These are phyloP conservation scores for Lactarius indigo DNA, from an alignment of 768 basidiomycete genomes.

Conservation along the genomic window DNA sequence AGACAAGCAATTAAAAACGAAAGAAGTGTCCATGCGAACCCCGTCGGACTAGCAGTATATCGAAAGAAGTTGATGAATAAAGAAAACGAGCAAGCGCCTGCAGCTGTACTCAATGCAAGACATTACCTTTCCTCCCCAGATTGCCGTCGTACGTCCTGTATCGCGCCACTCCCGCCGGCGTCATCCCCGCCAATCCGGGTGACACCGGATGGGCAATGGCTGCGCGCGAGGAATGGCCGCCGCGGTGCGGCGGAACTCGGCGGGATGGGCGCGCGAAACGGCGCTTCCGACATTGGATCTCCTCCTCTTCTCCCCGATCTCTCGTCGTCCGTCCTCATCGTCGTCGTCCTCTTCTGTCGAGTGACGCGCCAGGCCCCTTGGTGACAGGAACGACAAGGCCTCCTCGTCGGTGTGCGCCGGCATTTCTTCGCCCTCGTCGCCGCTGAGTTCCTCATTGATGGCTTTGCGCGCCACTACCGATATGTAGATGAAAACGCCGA, in stretches of 20 bases:
- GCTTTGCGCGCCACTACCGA: constrained; percentile 71
- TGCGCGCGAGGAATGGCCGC: constrained; percentile 10
- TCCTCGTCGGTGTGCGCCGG: constrained; percentile 26
- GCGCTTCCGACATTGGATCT: constrained; percentile 22
- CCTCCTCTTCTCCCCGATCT: constrained; percentile 11
- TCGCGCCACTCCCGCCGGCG: constrained; percentile 6
- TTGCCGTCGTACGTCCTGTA: constrained; percentile 13
- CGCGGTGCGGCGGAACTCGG: constrained; percentile 20
- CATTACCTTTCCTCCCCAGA: constrained; percentile 11
- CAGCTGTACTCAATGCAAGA: constrained; percentile 6
- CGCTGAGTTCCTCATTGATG: constrained; percentile 52
- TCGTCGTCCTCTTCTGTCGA: constrained; percentile 18
- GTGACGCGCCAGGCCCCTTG: constrained; percentile 16
- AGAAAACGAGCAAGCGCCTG: constrained; percentile 2
- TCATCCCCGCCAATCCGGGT: constrained; percentile 16
- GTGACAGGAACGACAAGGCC: constrained; percentile 24
- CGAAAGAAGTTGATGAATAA: constrained; percentile 15
- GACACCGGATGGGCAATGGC: constrained; percentile 1
- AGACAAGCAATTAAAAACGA: constrained; percentile 1
- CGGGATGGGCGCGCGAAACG: constrained; percentile 12
- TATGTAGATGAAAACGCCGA: constrained; percentile 76
- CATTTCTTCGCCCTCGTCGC: constrained; percentile 43
- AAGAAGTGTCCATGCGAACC: constrained; percentile 7
- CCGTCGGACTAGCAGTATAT: constrained; percentile 11
- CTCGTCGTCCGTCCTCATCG: constrained; percentile 13